A percentile compares a stretch with the other conserved stretches of the same genome.
These are phyloP conservation scores for Fraxinus baroniana DNA, from an alignment of 305 asterid species.

Conservation along the genomic window DNA sequence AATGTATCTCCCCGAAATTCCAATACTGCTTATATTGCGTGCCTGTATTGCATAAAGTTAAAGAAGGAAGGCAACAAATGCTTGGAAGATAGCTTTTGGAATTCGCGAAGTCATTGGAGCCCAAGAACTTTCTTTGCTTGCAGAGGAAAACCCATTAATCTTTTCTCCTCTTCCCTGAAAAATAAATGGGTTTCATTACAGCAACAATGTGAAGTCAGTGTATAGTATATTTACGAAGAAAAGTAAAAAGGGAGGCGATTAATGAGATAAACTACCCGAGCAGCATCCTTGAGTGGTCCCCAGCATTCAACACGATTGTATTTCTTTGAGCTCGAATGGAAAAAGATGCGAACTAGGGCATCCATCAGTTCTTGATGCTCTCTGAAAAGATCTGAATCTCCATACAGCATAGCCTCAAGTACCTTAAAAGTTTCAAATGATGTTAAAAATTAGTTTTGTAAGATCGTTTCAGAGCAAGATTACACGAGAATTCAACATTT, in stretches of 20 bases:
- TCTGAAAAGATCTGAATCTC: constrained; percentile 69
- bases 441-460: not conserved
- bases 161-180: constrained; percentile 61
- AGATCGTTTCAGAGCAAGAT: not conserved
- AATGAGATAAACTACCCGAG: constrained; percentile 39
- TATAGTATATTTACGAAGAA: not conserved
- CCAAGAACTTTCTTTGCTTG: constrained; percentile 42
- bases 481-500: not conserved
- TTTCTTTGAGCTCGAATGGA: constrained; percentile 78
- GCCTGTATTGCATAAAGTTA: constrained; percentile 21
- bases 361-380: constrained; percentile 68
- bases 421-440: constrained; percentile 43
- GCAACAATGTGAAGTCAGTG: not conserved
- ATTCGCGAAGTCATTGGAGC: constrained; percentile 42
- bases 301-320: constrained; percentile 83
- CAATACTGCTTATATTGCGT: not conserved
- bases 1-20: not conserved
- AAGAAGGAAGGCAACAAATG: constrained; percentile 67
- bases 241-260: not conserved
- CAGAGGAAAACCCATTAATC: constrained; percentile 43
- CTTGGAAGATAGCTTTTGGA: constrained; percentile 70
- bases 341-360: constrained; percentile 71
- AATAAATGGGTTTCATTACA: constrained; percentile 2
- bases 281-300: constrained; percentile 90
- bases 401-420: constrained; percentile 79